phyloP scores from a whole-genome alignment of 495 filamentous ascomycete genomes.

The Daldinia decipiens region DNA sequence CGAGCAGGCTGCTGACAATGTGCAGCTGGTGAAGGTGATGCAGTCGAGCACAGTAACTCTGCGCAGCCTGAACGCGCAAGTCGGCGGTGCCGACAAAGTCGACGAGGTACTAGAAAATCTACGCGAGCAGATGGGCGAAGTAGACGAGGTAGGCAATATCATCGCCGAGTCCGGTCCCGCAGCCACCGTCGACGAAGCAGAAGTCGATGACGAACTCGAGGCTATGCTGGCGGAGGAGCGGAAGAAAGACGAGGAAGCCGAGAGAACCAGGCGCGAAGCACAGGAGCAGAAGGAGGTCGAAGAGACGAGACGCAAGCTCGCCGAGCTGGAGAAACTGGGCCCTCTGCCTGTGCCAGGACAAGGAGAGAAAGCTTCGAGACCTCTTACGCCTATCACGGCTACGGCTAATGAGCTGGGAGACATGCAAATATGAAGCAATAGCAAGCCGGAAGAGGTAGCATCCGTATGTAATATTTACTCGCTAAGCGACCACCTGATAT shows the following conservation, averaged over 20 bases:
- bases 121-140: constrained; percentile 80
- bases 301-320: constrained; percentile 51
- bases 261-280: constrained; percentile 54
- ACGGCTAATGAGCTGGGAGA: constrained; percentile 38
- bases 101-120: constrained; percentile 78
- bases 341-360: constrained; percentile 32
- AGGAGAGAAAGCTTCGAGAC: constrained; percentile 25
- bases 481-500: constrained; percentile 17
- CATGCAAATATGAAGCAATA: constrained; percentile 32
- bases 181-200: constrained; percentile 76
- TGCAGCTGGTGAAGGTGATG: constrained; percentile 83
- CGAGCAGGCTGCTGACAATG: constrained; percentile 83
- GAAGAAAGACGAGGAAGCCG: constrained; percentile 63
- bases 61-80: constrained; percentile 73
- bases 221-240: constrained; percentile 75
- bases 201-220: constrained; percentile 90
- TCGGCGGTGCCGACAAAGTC: constrained; percentile 80
- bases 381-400: constrained; percentile 42
- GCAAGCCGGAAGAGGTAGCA: constrained; percentile 13
- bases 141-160: constrained; percentile 82
- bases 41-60: constrained; percentile 77
- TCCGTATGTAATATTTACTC: constrained; percentile 7
- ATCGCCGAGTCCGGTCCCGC: constrained; percentile 68
- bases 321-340: constrained; percentile 50
- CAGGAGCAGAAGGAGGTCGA: constrained; percentile 47